Conservation (phyloP, 345 rosid species). For the Cochlearia excelsa region DNA sequence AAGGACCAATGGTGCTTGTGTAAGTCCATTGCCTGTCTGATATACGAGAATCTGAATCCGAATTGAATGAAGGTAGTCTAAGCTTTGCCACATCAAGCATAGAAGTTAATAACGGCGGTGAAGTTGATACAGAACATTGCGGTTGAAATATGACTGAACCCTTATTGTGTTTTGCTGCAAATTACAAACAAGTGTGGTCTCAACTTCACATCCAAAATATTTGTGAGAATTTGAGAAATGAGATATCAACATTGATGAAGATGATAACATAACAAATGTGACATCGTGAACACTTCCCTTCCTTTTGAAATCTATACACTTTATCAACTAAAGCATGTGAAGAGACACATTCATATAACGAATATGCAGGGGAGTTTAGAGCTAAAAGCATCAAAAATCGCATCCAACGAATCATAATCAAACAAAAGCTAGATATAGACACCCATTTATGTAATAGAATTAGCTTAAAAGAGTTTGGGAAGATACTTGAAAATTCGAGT, state of each 20-base stretch:
- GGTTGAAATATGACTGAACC: slow-evolving; percentile 48
- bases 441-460: too few species aligned
- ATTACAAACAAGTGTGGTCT: slow-evolving; percentile 25
- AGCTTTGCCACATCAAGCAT: slow-evolving; percentile 73
- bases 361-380: too few species aligned
- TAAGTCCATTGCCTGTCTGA: slow-evolving; percentile 63
- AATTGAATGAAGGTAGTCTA: slow-evolving; percentile 66
- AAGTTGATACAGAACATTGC: slow-evolving; percentile 67
- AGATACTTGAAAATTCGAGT: too few species aligned
- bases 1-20: slow-evolving; percentile 46
- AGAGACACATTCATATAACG: too few species aligned
- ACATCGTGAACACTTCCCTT: background rate
- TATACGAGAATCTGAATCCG: slow-evolving; percentile 47
- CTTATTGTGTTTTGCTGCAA: slow-evolving; percentile 59
- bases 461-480: too few species aligned
- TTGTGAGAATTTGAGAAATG: background rate
- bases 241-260: slow-evolving; percentile 2
- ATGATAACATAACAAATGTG: background rate
- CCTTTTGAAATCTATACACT: too few species aligned
- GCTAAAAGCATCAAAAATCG: too few species aligned
- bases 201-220: slow-evolving; percentile 5
- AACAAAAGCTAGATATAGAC: too few species aligned
- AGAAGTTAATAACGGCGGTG: slow-evolving; percentile 50
- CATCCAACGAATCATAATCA: too few species aligned
- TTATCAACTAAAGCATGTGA: too few species aligned